A percentile compares a stretch with the other conserved stretches of the same genome.
These are phyloP conservation scores for Phytophthora kernoviae DNA, from an alignment of 352 stramenopile genomes.

Conservation along the genomic window DNA sequence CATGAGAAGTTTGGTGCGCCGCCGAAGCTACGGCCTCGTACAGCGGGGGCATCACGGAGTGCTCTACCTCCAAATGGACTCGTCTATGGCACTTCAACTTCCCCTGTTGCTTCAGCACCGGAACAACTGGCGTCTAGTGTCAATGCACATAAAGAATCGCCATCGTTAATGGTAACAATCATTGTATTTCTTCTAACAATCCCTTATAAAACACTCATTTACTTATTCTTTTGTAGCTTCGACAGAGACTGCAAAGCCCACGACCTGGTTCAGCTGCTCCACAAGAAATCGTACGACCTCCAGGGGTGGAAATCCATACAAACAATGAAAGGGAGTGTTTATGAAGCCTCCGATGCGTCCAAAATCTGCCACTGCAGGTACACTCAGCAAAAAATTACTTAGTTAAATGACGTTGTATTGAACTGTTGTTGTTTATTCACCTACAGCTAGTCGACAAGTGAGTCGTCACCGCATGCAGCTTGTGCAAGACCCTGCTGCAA, in stretches of 20 bases:
- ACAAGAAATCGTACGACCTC: constrained; percentile 16
- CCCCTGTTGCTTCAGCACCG: constrained; percentile 16
- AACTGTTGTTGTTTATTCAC: background rate
- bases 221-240: constrained; percentile 40
- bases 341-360: constrained; percentile 48
- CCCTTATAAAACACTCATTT: background rate
- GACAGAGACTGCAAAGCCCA: constrained; percentile 49
- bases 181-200: background rate
- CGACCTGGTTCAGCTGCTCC: constrained; percentile 35
- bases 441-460: constrained; percentile 33
- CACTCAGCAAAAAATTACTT: too few relatives aligned
- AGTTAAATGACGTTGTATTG: too few relatives aligned
- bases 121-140: constrained; percentile 17
- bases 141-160: constrained; percentile 17
- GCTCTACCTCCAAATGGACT: constrained; percentile 4
- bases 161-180: constrained; percentile 10
- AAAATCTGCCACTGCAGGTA: constrained; percentile 39
- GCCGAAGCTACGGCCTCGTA: constrained; percentile 56
- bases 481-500: constrained; percentile 17
- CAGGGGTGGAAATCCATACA: background rate
- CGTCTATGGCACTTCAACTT: constrained; percentile 16
- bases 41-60: constrained; percentile 33
- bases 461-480: constrained; percentile 47
- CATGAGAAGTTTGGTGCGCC: constrained; percentile 57
- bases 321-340: constrained; percentile 27